Evolutionary conservation across 2,329 filamentous ascomycete species (phyloP).

Genomic region (Fusarium luffae): DNA sequence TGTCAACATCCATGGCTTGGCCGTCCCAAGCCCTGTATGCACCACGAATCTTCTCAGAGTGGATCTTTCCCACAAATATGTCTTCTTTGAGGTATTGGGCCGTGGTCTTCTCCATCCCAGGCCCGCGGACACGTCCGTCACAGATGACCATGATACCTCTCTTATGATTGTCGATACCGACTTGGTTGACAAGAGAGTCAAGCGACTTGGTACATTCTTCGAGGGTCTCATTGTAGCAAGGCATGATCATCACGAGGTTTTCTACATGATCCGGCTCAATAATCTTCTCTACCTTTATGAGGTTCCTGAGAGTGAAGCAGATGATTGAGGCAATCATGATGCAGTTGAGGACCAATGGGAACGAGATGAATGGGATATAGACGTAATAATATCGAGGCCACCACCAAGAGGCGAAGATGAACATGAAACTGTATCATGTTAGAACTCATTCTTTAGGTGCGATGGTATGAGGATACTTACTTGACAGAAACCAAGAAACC

Average conservation of each 20-base stretch:
- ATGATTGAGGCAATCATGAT: constrained; percentile 42
- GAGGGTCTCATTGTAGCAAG: constrained; percentile 57
- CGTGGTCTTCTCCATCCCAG: constrained; percentile 40
- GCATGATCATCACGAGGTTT: constrained; percentile 52
- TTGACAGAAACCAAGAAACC: constrained; percentile 27
- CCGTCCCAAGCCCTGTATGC: constrained; percentile 55
- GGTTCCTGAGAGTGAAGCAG: constrained; percentile 30
- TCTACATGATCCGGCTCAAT: constrained; percentile 45
- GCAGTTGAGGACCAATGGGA: constrained; percentile 43
- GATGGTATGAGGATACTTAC: background rate
- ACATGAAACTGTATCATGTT: constrained; percentile 30
- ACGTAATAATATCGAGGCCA: constrained; percentile 41
- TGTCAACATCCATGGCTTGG: constrained; percentile 51
- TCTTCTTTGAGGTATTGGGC: constrained; percentile 54
- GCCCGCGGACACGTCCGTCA: constrained; percentile 41
- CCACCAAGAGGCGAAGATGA: constrained; percentile 44
- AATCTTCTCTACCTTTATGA: constrained; percentile 22
- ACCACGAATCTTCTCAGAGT: constrained; percentile 46
- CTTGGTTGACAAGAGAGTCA: constrained; percentile 46
- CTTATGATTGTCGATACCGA: constrained; percentile 36
- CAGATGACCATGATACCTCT: constrained; percentile 41
- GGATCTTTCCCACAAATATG: constrained; percentile 49
- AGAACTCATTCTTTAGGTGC: background rate
- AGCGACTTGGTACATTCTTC: constrained; percentile 51
- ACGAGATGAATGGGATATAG: constrained; percentile 43